Evolutionary conservation across 2,329 filamentous ascomycete species (phyloP), one percentile per base, ranked within the genome.

Genomic region (Pseudogymnoascus sp.): DNA sequence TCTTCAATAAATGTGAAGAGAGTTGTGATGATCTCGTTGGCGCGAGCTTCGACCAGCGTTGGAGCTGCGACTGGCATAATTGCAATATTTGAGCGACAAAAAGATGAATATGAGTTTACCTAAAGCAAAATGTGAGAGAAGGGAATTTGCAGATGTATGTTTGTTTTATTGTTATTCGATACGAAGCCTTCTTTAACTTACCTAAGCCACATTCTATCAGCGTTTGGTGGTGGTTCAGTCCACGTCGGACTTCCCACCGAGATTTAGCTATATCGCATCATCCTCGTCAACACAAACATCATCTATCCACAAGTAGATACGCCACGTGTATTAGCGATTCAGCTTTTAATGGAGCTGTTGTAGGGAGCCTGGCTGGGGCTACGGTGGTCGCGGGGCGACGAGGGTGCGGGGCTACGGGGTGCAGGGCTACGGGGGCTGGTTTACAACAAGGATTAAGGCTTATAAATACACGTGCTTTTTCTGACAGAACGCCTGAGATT

Each of bases 1-100:
- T 59, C 59, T 17, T 33, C 33, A 39, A 63, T 60, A 36, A 40
- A 59, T 9, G 41, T 44, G 59, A 63, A 63, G 15, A 63, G 62
- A 11, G 59, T 41, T n/a, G 41, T 39, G 44, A 63, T 50, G 5
- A 58, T 59, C 37, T 63, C 62, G 37, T 63, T 31, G 9, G 59
- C 62, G 15, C 44, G 57, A 37, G 35, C 35, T 37, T 37, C 35
- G 35, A 37, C 35, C 35, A 13, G 35, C 35, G 35, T 37, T 37
- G 35, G 35, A 13, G 35, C 13, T 37, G 35, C 35, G 35, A 37
- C 35, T 37, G 7, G 35, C 35, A 37, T 37, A 37, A n/a, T 37
- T 13, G 35, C 13, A 37, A 37, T 37, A 13, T n/a, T 37, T 37
- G 35, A 37, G 35, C n/a, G 35, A 37, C 35, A 37, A 37, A 37